phyloP scores from a whole-genome alignment of 1,284 basidiomycete species.

The Cutaneotrichosporon cyanovorans region DNA sequence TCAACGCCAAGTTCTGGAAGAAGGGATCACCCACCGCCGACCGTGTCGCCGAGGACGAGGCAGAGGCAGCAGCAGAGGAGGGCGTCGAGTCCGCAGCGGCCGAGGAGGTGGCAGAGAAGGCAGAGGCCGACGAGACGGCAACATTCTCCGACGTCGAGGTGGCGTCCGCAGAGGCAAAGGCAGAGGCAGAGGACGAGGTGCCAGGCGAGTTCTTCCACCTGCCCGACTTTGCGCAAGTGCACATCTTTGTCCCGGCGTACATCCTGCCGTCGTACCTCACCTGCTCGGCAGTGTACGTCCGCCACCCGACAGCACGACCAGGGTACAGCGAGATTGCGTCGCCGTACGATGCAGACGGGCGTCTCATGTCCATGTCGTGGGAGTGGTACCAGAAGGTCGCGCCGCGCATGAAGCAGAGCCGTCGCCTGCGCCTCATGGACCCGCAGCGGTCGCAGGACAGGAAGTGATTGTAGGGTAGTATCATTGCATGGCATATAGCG shows the following conservation, averaged over 20 bases:
- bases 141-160: too few relatives aligned
- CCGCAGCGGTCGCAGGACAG: slow-evolving; percentile 50
- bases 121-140: slow-evolving; percentile 6
- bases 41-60: slow-evolving; percentile 7
- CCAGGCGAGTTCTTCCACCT: slow-evolving; percentile 58
- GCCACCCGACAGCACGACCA: slow-evolving; percentile 89
- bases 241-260: slow-evolving; percentile 92
- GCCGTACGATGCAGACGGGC: slow-evolving; percentile 87
- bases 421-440: slow-evolving; percentile 58
- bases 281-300: slow-evolving; percentile 87
- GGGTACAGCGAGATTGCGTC: slow-evolving; percentile 88
- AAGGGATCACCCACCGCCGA: slow-evolving; percentile 4
- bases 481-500: background rate
- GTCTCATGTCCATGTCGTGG: slow-evolving; percentile 74
- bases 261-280: slow-evolving; percentile 84
- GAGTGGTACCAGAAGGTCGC: slow-evolving; percentile 69
- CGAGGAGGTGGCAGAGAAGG: slow-evolving; percentile 11
- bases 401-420: slow-evolving; percentile 60
- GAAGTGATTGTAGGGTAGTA: slow-evolving; percentile 14
- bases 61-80: slow-evolving; percentile 10
- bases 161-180: background rate
- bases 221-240: slow-evolving; percentile 79
- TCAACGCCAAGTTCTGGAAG: slow-evolving; percentile 34
- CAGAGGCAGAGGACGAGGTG: background rate
- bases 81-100: slow-evolving; percentile 8